Evolutionary conservation across 371 early-diverging fungal genomes (phyloP).

Genomic region (Cokeromyces recurvatus): DNA sequence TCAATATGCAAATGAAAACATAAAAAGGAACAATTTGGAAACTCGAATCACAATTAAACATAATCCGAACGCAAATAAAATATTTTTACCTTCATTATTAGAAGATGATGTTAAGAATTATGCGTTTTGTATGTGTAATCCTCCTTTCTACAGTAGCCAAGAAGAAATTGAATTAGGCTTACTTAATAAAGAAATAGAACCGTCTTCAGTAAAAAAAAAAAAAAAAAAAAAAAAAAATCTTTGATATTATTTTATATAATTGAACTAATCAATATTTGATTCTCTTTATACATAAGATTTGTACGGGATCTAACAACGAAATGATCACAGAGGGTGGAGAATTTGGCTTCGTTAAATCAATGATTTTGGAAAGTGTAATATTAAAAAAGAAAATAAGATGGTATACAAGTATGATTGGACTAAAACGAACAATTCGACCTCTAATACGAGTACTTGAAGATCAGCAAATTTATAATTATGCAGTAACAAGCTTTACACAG

Average conservation of each 20-base stretch:
- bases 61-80: conserved; percentile 25
- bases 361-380: conserved; percentile 53
- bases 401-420: conserved; percentile 65
- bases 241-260: too few relatives aligned
- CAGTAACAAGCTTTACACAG: conserved; percentile 51
- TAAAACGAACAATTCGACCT: conserved; percentile 44
- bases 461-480: conserved; percentile 36
- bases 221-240: too few relatives aligned
- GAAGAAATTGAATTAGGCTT: conserved; percentile 40
- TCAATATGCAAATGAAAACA: conserved; percentile 53
- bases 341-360: conserved; percentile 47
- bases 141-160: conserved; percentile 60
- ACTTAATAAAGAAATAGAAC: conserved; percentile 36
- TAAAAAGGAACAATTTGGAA: conserved; percentile 43
- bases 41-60: conserved; percentile 36
- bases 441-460: conserved; percentile 31
- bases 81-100: conserved; percentile 25
- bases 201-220: conserved; percentile 49
- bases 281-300: conserved; percentile 35
- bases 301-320: conserved; percentile 53
- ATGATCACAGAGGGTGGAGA: conserved; percentile 72
- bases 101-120: conserved; percentile 14
- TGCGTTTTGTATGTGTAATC: conserved; percentile 71
- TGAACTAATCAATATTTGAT: too few relatives aligned
- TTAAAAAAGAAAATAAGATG: conserved; percentile 42